A percentile compares a stretch with the other conserved stretches of the same genome.
phyloP scores from a whole-genome alignment of 805 yeast species.

The Wickerhamiella azymoides region DNA sequence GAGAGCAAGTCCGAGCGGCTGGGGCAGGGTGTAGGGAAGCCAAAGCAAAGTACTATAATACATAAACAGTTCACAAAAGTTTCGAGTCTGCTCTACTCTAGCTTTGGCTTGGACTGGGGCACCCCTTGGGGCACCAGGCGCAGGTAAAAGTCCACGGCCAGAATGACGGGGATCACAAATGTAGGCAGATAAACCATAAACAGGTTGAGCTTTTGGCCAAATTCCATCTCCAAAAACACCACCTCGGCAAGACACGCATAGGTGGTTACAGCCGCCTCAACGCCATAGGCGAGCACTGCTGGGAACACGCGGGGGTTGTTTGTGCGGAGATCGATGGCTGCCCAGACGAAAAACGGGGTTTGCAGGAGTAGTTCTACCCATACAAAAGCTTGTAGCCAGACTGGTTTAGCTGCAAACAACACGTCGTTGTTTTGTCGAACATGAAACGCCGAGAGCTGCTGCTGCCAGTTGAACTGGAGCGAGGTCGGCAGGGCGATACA shows the following conservation, averaged over 20 bases:
- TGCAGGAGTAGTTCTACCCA: constrained; percentile 61
- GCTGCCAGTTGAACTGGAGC: constrained; percentile 37
- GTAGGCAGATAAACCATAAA: constrained; percentile 55
- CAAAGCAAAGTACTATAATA: background rate
- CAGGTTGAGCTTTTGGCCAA: constrained; percentile 31
- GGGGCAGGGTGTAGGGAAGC: background rate
- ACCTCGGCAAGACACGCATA: constrained; percentile 41
- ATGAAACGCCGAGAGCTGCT: constrained; percentile 42
- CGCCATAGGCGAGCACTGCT: constrained; percentile 51
- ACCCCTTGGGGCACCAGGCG: constrained; percentile 21
- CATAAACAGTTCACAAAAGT: too few species aligned
- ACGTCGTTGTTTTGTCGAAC: constrained; percentile 56
- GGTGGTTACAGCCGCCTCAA: constrained; percentile 74
- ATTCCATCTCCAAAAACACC: constrained; percentile 21
- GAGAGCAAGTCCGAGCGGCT: too few species aligned
- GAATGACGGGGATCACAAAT: constrained; percentile 44
- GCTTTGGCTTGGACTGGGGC: constrained; percentile 15
- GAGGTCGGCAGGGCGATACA: constrained; percentile 48
- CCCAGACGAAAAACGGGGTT: constrained; percentile 57
- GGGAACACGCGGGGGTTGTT: constrained; percentile 27
- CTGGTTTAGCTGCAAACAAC: constrained; percentile 42
- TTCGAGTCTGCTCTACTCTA: too few species aligned
- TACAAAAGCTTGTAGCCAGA: constrained; percentile 66
- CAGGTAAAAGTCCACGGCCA: constrained; percentile 33
- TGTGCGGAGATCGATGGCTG: constrained; percentile 23